Percentiles rank a stretch among this genome's conserved stretches.
Conservation (phyloP, 2,329 filamentous ascomycete species). For the Rugonectria rugulosa region DNA sequence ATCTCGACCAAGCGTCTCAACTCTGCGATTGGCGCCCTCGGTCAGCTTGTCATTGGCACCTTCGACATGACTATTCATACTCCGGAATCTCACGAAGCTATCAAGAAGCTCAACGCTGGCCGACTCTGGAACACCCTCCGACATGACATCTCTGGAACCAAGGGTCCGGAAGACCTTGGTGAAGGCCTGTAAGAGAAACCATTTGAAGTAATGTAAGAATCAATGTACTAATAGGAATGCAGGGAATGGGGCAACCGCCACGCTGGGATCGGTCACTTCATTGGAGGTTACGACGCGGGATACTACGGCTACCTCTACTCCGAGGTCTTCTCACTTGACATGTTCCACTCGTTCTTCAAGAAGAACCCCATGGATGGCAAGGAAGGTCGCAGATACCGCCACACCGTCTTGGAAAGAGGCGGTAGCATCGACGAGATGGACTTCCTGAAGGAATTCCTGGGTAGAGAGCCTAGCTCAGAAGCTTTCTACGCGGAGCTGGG, state of each 20-base stretch:
- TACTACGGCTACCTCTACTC: slow-evolving; percentile 82
- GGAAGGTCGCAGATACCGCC: slow-evolving; percentile 78
- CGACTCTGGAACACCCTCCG: slow-evolving; percentile 77
- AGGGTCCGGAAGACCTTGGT: slow-evolving; percentile 74
- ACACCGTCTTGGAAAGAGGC: slow-evolving; percentile 79
- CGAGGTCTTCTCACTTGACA: slow-evolving; percentile 83
- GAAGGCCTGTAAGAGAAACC: slow-evolving; percentile 56
- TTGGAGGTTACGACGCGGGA: slow-evolving; percentile 84
- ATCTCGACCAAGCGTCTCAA: slow-evolving; percentile 84
- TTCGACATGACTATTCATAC: slow-evolving; percentile 86
- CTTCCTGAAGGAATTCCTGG: slow-evolving; percentile 79
- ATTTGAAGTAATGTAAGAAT: too few relatives aligned
- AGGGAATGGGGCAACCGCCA: slow-evolving; percentile 79
- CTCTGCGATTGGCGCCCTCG: slow-evolving; percentile 78
- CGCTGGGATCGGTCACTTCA: slow-evolving; percentile 82
- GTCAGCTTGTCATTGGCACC: slow-evolving; percentile 81
- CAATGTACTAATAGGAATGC: slow-evolving; percentile 37
- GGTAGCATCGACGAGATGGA: slow-evolving; percentile 84
- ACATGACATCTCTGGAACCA: slow-evolving; percentile 74
- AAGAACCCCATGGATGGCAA: slow-evolving; percentile 78
- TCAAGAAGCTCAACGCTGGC: slow-evolving; percentile 70
- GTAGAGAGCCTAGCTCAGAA: slow-evolving; percentile 77
- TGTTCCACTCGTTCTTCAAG: slow-evolving; percentile 85
- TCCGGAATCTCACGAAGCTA: slow-evolving; percentile 71
- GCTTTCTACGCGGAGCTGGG: slow-evolving; percentile 84